Base-by-base conservation (phyloP, 306 rosid species). In the Senna tora region DNA sequence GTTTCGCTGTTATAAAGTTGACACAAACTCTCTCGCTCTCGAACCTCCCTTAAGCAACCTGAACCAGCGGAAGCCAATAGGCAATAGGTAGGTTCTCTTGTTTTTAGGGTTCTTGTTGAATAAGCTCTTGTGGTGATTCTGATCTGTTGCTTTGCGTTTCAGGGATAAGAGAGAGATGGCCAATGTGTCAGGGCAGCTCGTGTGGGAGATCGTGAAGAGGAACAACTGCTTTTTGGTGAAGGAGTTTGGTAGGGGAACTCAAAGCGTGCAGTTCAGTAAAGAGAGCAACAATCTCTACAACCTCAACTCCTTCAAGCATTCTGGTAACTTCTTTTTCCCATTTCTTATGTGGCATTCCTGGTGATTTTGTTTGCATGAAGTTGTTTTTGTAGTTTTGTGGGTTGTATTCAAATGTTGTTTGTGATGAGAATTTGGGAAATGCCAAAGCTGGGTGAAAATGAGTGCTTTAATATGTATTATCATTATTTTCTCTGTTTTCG, bases 171-270 rank as follows among this genome's bases (percentile, higher is more conserved):
- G 70, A 70, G 19, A 25, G 57, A 93, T 93, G 98, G 83, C 98
- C 55, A 79, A 89, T 0, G 90, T 90, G 39, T 85, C 98, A n/a
- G 98, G 92, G 46, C 98, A 84, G n/a, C 84, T 93, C 55, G 67
- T 93, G 33, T 93, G 98, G 98, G 97, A 93, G 96, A 89, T 93
- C 43, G 97, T 93, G 77, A 93, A 93, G 85, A 89, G 64, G 84
- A 89, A 93, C 89, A 93, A 89, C 85, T 91, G 81, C 0, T 93
- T 93, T 7, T 76, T 93, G 80, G 97, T 93, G 16, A 93, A 91
- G 67, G 79, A 93, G 85, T 93, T 93, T 25, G 98, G 98, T 11
- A 79, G 79, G 0, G 90, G 96, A 49, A 87, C 88, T 50, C 91
- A 89, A 15, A 85, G 92, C 9, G 87, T 93, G 7, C 76, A 75